Evolutionary conservation across 345 rosid species (phyloP), one percentile per base, ranked within the genome.

Genomic region (Brassica carinata): DNA sequence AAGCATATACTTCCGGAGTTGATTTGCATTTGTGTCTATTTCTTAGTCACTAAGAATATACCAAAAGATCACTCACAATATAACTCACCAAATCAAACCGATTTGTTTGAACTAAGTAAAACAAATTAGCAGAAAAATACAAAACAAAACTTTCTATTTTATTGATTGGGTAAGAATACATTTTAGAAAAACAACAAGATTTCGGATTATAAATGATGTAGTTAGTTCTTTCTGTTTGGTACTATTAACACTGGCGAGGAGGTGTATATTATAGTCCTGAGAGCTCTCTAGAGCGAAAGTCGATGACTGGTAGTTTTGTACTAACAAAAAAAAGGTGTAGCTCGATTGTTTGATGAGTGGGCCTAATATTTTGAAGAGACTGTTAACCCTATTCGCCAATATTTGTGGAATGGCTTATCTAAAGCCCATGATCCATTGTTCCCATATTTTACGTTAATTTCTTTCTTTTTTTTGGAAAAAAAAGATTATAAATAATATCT

Each of bases 31-130:
- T 80, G 61, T 34, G 38, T 80, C 51, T 55, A 38, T 80, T 75
- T 57, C 84, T 81, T 81, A 76, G 80, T 81, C 80, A 71, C 73
- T 71, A 81, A 76, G 84, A 81, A 81, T 81, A 81, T 81, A 65
- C 80, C 33, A 81, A 74, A 74, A 15, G 79, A 55, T 66, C 76
- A 79, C 34, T 72, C 76, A 65, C 61, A 45, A 27, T 1, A 15
- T 53, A 9, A 29, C 19, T 34, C 53, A 38, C 51, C 6, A 63
- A 48, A 70, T 63, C 55, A 23, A 77, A 18, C 64, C 75, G 55
- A 8, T 7, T 23, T 68, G 9, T 13, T 68, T 23, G 26, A 40
- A 11, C 13, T 64, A n/a, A 14, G 36, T 3, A n/a, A 63, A 29
- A 62, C 64, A 58, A 19, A 19, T 19, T 19, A 15, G 15, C 23